These are phyloP conservation scores for Lentinula sp. DNA, from an alignment of 768 basidiomycete species.

Conservation along the genomic window DNA sequence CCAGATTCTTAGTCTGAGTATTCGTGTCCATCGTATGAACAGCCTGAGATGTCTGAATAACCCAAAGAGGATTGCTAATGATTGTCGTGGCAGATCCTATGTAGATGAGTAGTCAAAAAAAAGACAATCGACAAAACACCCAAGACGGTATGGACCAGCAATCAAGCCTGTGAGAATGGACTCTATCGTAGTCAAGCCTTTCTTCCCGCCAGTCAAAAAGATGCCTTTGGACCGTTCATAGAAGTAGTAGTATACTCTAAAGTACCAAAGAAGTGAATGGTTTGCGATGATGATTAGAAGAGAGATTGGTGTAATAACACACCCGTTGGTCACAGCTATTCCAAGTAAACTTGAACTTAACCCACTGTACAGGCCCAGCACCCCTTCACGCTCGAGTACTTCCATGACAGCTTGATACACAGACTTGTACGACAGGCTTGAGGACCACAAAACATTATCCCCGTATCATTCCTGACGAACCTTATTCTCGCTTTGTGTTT, in stretches of 20 bases:
- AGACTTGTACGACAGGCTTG: slow-evolving; percentile 33
- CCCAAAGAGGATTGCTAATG: slow-evolving; percentile 95
- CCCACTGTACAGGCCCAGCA: slow-evolving; percentile 82
- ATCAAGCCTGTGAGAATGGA: slow-evolving; percentile 85
- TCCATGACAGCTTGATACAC: slow-evolving; percentile 63
- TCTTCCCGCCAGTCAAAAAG: slow-evolving; percentile 46
- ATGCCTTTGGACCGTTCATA: slow-evolving; percentile 65
- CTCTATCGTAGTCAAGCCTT: slow-evolving; percentile 78
- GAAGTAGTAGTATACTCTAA: slow-evolving; percentile 89
- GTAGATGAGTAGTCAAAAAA: neutral
- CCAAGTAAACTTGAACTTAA: slow-evolving; percentile 83
- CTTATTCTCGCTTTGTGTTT: slow-evolving; percentile 74
- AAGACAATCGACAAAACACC: neutral
- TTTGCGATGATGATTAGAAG: neutral
- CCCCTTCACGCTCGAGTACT: slow-evolving; percentile 79
- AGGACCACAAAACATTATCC: slow-evolving; percentile 6
- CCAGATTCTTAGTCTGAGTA: slow-evolving; percentile 39
- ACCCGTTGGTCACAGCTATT: slow-evolving; percentile 93
- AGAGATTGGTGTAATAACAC: slow-evolving; percentile 13
- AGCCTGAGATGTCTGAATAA: slow-evolving; percentile 87
- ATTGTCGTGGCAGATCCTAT: slow-evolving; percentile 84
- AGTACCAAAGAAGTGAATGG: neutral
- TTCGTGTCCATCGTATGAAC: slow-evolving; percentile 45
- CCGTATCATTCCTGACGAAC: slow-evolving; percentile 27
- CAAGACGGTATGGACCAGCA: slow-evolving; percentile 49